Evolutionary conservation across 345 rosid species (phyloP).

Genomic region (Aquilaria malaccensis): DNA sequence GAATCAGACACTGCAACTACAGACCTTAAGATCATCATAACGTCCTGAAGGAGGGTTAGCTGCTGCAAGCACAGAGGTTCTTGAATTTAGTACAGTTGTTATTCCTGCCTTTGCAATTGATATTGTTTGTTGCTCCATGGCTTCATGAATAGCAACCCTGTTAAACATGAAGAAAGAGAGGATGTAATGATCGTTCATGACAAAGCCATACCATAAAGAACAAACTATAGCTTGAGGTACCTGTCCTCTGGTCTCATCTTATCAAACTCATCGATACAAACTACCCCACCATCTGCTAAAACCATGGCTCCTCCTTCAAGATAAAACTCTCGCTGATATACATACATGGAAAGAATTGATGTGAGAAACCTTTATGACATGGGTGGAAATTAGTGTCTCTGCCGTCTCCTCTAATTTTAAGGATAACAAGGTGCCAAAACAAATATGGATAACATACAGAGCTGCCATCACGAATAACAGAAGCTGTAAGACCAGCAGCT

Average conservation of each 20-base stretch:
- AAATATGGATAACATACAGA: slow-evolving; percentile 43
- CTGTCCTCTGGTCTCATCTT: slow-evolving; percentile 99
- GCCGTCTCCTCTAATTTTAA: background rate
- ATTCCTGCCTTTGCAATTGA: slow-evolving; percentile 99
- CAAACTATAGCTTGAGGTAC: slow-evolving; percentile 26
- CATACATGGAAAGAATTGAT: slow-evolving; percentile 7
- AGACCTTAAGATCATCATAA: slow-evolving; percentile 95
- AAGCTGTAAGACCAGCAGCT: slow-evolving; percentile 97
- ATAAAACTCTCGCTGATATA: slow-evolving; percentile 82
- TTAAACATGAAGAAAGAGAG: slow-evolving; percentile 7
- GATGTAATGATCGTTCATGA: background rate
- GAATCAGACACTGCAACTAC: slow-evolving; percentile 4
- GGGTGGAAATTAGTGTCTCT: background rate
- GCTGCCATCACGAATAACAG: slow-evolving; percentile 83
- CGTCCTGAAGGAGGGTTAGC: slow-evolving; percentile 98
- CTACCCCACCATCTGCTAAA: slow-evolving; percentile 97
- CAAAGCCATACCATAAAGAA: background rate
- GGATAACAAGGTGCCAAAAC: slow-evolving; percentile 1
- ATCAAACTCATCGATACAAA: slow-evolving; percentile 95
- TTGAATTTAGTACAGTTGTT: slow-evolving; percentile 93
- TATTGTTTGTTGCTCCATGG: slow-evolving; percentile 98
- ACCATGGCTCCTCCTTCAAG: slow-evolving; percentile 99
- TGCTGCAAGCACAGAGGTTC: slow-evolving; percentile 97
- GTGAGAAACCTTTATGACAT: slow-evolving; percentile 13
- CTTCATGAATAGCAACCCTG: slow-evolving; percentile 99